These are phyloP conservation scores for Diaporthe vexans DNA, from an alignment of 2,329 filamentous ascomycete species.

Conservation along the genomic window DNA sequence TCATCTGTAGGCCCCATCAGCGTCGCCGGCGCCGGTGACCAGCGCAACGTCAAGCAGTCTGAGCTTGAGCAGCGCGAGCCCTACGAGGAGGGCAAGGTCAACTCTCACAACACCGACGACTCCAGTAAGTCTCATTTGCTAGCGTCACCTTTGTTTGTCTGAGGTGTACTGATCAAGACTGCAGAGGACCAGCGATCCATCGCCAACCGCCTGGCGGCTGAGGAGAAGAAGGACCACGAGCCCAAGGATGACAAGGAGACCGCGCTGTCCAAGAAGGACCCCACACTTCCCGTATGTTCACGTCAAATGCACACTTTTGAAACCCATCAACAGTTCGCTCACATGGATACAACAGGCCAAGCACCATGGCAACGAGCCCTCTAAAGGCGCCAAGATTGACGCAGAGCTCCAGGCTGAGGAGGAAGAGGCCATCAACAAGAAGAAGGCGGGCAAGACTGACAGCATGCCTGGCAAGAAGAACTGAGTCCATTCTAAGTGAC, in stretches of 20 bases:
- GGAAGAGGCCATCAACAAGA: constrained; percentile 72
- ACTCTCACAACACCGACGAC: constrained; percentile 78
- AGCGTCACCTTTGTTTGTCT: neutral
- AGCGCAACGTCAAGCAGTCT: constrained; percentile 73
- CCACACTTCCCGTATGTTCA: constrained; percentile 68
- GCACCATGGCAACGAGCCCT: constrained; percentile 80
- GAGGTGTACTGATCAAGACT: constrained; percentile 42
- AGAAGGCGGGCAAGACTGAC: constrained; percentile 59
- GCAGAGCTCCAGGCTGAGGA: constrained; percentile 78
- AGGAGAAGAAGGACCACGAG: constrained; percentile 67
- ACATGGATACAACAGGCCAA: constrained; percentile 62
- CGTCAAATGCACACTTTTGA: constrained; percentile 46
- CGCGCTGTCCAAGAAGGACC: constrained; percentile 67
- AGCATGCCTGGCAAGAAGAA: constrained; percentile 51
- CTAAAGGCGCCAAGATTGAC: constrained; percentile 79
- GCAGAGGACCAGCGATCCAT: constrained; percentile 79
- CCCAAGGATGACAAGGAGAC: constrained; percentile 61
- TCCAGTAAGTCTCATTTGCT: constrained; percentile 69
- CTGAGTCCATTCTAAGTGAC: constrained; percentile 44
- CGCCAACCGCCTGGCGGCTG: constrained; percentile 77
- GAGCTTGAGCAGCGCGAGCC: constrained; percentile 65
- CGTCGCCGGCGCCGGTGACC: constrained; percentile 84
- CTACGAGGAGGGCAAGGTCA: constrained; percentile 79
- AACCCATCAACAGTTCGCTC: neutral
- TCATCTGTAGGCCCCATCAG: constrained; percentile 76